A percentile compares a stretch with the other conserved stretches of the same genome.
Evolutionary conservation across 2,329 filamentous ascomycete genomes (phyloP).

Genomic region (Aspergillus glaucus): DNA sequence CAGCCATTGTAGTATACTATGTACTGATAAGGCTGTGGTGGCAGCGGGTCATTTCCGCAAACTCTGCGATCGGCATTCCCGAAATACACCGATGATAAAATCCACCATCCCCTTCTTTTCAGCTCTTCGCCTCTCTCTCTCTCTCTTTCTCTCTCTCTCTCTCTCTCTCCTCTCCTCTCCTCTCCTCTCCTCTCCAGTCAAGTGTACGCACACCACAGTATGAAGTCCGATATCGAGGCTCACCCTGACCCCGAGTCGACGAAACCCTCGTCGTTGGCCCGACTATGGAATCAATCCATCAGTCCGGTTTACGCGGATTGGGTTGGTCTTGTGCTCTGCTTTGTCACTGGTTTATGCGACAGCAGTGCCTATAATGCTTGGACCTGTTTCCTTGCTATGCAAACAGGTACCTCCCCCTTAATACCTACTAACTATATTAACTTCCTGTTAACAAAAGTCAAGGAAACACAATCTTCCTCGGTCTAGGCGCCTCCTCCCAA

Average conservation of each 20-base stretch:
- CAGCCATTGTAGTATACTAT: too few relatives aligned
- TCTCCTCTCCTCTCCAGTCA: too few relatives aligned
- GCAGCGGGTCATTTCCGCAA: background rate
- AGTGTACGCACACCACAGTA: background rate
- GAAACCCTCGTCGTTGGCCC: constrained; percentile 8
- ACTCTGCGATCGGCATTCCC: background rate
- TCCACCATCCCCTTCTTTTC: background rate
- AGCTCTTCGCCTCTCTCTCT: too few relatives aligned
- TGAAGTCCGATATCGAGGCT: constrained; percentile 16
- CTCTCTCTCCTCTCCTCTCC: too few relatives aligned
- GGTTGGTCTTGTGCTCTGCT: constrained; percentile 34
- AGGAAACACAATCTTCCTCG: constrained; percentile 45
- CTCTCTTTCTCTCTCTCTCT: too few relatives aligned
- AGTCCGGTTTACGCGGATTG: constrained; percentile 29
- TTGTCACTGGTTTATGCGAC: constrained; percentile 41
- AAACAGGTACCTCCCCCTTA: constrained; percentile 33
- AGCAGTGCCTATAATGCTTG: constrained; percentile 42
- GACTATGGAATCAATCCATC: constrained; percentile 25
- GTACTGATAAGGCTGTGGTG: too few relatives aligned
- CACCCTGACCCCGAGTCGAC: constrained; percentile 2
- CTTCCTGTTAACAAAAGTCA: background rate
- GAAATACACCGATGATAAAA: background rate
- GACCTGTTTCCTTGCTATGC: constrained; percentile 44
- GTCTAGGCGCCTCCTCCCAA: constrained; percentile 38
- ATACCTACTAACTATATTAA: constrained; percentile 2